Evolutionary conservation across 2,329 filamentous ascomycete species (phyloP).

Genomic region (Cladosporium colombiae): DNA sequence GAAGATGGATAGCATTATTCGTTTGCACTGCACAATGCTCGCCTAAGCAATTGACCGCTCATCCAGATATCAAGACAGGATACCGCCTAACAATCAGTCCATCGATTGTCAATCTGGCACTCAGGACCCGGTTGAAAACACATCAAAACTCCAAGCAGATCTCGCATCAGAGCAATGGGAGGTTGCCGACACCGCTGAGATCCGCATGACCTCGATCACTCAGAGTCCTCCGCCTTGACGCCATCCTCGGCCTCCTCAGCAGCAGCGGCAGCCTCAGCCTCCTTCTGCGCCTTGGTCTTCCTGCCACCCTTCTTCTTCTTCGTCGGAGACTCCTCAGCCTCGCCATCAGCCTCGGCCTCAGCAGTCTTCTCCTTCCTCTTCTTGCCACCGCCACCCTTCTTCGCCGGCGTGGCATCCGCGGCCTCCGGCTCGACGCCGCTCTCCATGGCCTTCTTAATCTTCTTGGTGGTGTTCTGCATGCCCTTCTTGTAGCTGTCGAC

Average conservation of each 20-base stretch:
- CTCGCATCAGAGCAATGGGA: background rate
- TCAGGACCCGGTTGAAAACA: too few relatives aligned
- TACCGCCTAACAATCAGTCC: background rate
- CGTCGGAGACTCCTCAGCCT: slow-evolving; percentile 5
- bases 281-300: background rate
- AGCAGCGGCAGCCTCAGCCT: background rate
- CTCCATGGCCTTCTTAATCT: slow-evolving; percentile 30
- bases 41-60: background rate
- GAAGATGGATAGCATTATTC: background rate
- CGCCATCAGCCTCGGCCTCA: slow-evolving; percentile 2
- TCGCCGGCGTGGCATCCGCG: background rate
- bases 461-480: slow-evolving; percentile 31
- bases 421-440: slow-evolving; percentile 20
- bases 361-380: slow-evolving; percentile 4
- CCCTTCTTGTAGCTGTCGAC: slow-evolving; percentile 31
- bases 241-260: background rate
- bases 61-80: background rate
- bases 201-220: background rate
- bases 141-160: too few relatives aligned
- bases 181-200: background rate
- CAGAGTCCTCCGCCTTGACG: slow-evolving; percentile 9
- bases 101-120: too few relatives aligned
- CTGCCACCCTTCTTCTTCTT: slow-evolving; percentile 14
- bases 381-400: slow-evolving; percentile 1
- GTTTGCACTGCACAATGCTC: background rate